These are phyloP conservation scores for Iodosphaeria phyllophila DNA, from an alignment of 2,329 filamentous ascomycete genomes.

Conservation along the genomic window DNA sequence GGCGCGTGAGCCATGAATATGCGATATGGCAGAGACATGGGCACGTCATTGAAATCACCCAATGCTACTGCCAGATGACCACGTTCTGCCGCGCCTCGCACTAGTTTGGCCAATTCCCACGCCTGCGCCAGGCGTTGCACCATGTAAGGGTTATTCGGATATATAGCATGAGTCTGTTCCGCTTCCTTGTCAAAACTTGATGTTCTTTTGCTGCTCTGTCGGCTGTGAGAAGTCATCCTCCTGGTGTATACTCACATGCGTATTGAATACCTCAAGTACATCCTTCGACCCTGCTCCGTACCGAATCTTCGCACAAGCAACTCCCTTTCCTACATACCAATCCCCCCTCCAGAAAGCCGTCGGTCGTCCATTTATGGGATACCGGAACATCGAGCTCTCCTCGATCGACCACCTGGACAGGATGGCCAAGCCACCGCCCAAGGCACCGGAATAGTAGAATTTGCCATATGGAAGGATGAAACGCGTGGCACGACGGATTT, in stretches of 20 bases:
- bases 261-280: conserved; percentile 78
- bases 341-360: conserved; percentile 89
- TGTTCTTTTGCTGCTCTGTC: too few relatives aligned
- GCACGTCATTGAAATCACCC: conserved; percentile 96
- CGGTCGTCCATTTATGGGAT: conserved; percentile 82
- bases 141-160: conserved; percentile 69
- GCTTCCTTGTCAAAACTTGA: too few relatives aligned
- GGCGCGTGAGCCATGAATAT: conserved; percentile 64
- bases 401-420: conserved; percentile 84
- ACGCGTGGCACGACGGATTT: conserved; percentile 55
- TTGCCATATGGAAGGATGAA: conserved; percentile 74
- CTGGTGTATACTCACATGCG: conserved; percentile 39
- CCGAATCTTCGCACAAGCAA: conserved; percentile 65
- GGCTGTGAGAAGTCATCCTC: not conserved
- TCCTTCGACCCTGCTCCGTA: conserved; percentile 46
- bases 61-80: conserved; percentile 72
- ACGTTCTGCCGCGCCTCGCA: conserved; percentile 61
- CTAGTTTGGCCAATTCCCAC: conserved; percentile 85
- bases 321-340: conserved; percentile 91
- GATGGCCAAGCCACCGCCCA: conserved; percentile 77
- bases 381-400: conserved; percentile 69
- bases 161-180: conserved; percentile 55
- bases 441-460: conserved; percentile 79
- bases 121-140: conserved; percentile 84
- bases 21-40: conserved; percentile 64